phyloP scores from a whole-genome alignment of 2,329 filamentous ascomycete species.

The Diaporthe batatas region DNA sequence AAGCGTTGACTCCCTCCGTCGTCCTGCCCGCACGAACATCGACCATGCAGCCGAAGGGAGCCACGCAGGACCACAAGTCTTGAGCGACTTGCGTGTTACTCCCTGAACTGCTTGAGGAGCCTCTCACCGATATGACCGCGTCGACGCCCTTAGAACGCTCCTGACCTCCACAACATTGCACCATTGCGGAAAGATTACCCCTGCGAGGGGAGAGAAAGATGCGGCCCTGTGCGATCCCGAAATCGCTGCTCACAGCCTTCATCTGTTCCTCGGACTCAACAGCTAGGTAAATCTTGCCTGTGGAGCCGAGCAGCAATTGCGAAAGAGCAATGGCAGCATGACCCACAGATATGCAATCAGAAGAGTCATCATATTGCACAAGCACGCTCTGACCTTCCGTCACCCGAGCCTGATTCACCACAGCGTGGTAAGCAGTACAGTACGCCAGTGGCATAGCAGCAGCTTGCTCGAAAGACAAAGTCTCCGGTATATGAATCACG shows the following conservation, averaged over 20 bases:
- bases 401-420: constrained; percentile 56
- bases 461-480: constrained; percentile 54
- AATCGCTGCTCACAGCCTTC: constrained; percentile 44
- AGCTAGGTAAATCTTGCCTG: constrained; percentile 50
- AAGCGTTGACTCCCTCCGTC: background rate
- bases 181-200: background rate
- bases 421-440: constrained; percentile 56
- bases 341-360: constrained; percentile 42
- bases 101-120: constrained; percentile 56
- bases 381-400: constrained; percentile 52
- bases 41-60: constrained; percentile 32
- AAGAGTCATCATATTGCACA: constrained; percentile 43
- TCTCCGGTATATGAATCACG: constrained; percentile 36
- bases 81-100: constrained; percentile 55
- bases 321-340: constrained; percentile 36
- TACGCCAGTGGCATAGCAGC: constrained; percentile 58
- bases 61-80: constrained; percentile 44
- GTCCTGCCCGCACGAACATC: background rate
- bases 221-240: constrained; percentile 43
- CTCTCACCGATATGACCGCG: constrained; percentile 36
- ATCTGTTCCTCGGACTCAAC: constrained; percentile 50
- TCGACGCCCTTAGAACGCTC: constrained; percentile 30
- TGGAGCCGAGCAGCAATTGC: constrained; percentile 51
- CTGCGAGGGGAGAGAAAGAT: constrained; percentile 48
- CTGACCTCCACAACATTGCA: constrained; percentile 1